These are phyloP conservation scores for Neobulgaria alba DNA, from an alignment of 2,329 filamentous ascomycete genomes.

Conservation along the genomic window DNA sequence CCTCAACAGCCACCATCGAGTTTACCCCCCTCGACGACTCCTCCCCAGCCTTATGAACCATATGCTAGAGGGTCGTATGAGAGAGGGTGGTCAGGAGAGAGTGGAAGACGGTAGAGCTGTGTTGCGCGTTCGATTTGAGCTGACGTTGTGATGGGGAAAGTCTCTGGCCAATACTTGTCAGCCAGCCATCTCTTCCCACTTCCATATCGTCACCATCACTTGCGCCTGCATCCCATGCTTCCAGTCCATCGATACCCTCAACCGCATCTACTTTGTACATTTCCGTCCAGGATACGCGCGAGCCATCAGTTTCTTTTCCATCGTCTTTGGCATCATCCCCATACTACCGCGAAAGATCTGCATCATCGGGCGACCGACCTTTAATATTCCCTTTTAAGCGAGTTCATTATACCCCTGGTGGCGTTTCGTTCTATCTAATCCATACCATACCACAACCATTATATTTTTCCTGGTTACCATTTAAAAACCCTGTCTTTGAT, in stretches of 20 bases:
- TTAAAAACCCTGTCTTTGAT: conserved; percentile 10
- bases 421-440: conserved; percentile 5
- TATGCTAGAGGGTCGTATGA: conserved; percentile 22
- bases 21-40: conserved; percentile 13
- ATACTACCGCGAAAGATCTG: conserved; percentile 11
- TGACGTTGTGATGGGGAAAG: no score
- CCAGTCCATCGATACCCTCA: conserved; percentile 4
- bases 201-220: not conserved
- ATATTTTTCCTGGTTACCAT: no score
- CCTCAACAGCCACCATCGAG: conserved; percentile 9
- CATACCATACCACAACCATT: conserved; percentile 3
- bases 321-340: conserved; percentile 3
- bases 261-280: conserved; percentile 16
- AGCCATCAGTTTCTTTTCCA: conserved; percentile 1
- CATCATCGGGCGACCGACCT: conserved; percentile 15
- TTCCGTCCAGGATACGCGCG: conserved; percentile 8
- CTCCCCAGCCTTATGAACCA: conserved; percentile 19
- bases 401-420: conserved; percentile 13
- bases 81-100: conserved; percentile 23
- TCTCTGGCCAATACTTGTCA: not conserved
- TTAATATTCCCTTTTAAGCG: conserved; percentile 3
- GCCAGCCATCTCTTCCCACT: not conserved
- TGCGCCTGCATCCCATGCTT: not conserved
- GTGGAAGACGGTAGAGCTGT: conserved; percentile 13
- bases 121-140: not conserved